A percentile compares a stretch with the other conserved stretches of the same genome.
These are phyloP conservation scores for Emydomyces testavorans DNA, from an alignment of 2,329 filamentous ascomycete species.

Conservation along the genomic window DNA sequence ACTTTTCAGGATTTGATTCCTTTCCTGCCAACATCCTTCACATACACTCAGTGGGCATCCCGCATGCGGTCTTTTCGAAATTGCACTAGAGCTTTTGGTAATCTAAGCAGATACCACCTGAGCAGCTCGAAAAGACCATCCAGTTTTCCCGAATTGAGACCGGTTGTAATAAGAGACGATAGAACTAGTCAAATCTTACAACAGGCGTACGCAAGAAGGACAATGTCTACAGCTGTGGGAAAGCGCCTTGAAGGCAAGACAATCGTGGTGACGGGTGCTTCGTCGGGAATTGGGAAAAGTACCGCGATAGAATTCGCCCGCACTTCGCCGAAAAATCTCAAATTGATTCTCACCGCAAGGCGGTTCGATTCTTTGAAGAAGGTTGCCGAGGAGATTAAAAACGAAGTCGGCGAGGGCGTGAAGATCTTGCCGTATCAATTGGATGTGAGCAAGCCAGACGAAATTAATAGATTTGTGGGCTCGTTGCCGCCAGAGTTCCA, in stretches of 20 bases:
- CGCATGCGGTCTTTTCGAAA: slow-evolving; percentile 13
- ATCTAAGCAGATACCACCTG: neutral
- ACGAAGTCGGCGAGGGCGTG: slow-evolving; percentile 66
- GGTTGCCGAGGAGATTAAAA: slow-evolving; percentile 62
- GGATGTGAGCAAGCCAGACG: slow-evolving; percentile 70
- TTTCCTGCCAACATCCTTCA: neutral
- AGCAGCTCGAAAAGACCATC: neutral
- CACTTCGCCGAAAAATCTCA: slow-evolving; percentile 65
- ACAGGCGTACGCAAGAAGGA: slow-evolving; percentile 28
- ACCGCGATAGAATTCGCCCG: slow-evolving; percentile 84
- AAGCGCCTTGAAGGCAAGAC: slow-evolving; percentile 91
- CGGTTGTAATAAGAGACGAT: neutral
- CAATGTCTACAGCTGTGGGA: slow-evolving; percentile 56
- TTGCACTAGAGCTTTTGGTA: slow-evolving; percentile 8
- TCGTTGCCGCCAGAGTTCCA: slow-evolving; percentile 69
- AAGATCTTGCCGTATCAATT: slow-evolving; percentile 72
- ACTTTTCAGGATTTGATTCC: neutral
- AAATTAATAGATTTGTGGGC: slow-evolving; percentile 61
- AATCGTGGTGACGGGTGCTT: slow-evolving; percentile 80
- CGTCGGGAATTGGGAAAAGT: slow-evolving; percentile 70
- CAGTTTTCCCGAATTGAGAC: neutral
- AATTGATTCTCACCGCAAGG: slow-evolving; percentile 79
- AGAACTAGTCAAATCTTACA: slow-evolving; percentile 12
- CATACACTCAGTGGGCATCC: neutral
- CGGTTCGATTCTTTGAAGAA: slow-evolving; percentile 66